Evolutionary conservation across 352 stramenopile species (phyloP), one percentile per base, ranked within the genome.

Genomic region (Pythium coloratum): DNA sequence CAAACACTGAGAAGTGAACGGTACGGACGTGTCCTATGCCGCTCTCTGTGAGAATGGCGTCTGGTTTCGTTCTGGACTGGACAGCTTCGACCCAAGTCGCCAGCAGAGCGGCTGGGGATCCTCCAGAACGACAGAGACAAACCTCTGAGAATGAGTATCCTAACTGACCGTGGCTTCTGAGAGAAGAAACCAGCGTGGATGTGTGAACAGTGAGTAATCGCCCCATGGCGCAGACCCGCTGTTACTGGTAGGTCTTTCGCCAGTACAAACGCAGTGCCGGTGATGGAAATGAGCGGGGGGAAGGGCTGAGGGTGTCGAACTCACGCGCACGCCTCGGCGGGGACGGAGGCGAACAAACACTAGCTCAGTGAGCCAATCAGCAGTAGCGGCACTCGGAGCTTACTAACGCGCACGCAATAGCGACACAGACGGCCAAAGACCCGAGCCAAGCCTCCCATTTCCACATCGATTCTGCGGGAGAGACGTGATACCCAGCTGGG

Each of bases 131-230:
- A 44, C 10, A 40, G 34, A 44, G 38, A 44, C 38, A 44, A 44
- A 44, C 38, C 38, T 44, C 14, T 16, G 42, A 49, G 16, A 49
- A 49, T 2, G 42, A 49, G 42, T 49, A 49, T 49, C 42, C 14
- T 49, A 24, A 26, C 18, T 9, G 42, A 26, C 42, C 12, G 20
- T 18, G 5, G 42, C 42, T 20, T 6, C 20, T 30, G 18, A 65
- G 47, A 61, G 60, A 67, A 30, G 28, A 67, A 62, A 32, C 56
- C 40, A 62, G 24, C 13, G 49, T 24, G 49, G 28, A 59, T n/a
- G 40, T 24, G 36, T 8, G 33, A 42, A 40, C 8, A 59, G 55
- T 64, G 20, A 64, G 55, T 64, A 63, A 69, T 40, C 28, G 42
- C 26, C 34, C 8, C 36, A 42, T 62, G 46, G 42, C 18, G 42